Evolutionary conservation across 306 rosid species (phyloP).

Genomic region (Malus asiatica): DNA sequence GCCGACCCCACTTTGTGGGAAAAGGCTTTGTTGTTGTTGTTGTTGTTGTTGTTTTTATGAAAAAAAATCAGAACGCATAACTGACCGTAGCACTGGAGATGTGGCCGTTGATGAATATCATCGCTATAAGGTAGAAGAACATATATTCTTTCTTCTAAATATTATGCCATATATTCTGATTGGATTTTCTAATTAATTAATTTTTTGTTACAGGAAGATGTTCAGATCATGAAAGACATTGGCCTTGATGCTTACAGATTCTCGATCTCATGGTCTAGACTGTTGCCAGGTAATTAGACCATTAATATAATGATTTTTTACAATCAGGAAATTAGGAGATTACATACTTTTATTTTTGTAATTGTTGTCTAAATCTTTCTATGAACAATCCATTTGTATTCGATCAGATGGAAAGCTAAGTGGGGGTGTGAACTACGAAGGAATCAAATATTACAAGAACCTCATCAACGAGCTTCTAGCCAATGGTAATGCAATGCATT

Average conservation of each 20-base stretch:
- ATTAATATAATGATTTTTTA: not conserved
- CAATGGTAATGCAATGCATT: conserved; percentile 5
- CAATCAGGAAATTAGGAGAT: not conserved
- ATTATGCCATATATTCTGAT: not conserved
- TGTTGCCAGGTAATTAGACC: not conserved
- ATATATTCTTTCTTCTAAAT: not conserved
- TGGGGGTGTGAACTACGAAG: conserved; percentile 36
- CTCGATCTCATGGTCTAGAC: conserved; percentile 10
- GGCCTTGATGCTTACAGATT: conserved; percentile 10
- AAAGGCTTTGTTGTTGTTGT: no score
- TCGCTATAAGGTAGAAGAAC: conserved; percentile 3
- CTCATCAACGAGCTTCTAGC: conserved; percentile 30
- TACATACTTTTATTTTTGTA: not conserved
- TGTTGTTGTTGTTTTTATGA: not conserved
- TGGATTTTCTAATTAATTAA: not conserved
- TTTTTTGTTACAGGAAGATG: conserved; percentile 8
- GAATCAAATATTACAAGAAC: conserved; percentile 34
- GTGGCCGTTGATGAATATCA: conserved; percentile 9
- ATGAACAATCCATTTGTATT: not conserved
- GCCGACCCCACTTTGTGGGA: no score
- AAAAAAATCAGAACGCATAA: not conserved
- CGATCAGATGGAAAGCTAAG: conserved; percentile 36
- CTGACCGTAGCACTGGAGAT: conserved; percentile 8
- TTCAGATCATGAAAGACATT: not conserved
- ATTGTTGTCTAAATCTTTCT: not conserved